Conservation (phyloP, 2,329 filamentous ascomycete species). For the Capronia epimyces region DNA sequence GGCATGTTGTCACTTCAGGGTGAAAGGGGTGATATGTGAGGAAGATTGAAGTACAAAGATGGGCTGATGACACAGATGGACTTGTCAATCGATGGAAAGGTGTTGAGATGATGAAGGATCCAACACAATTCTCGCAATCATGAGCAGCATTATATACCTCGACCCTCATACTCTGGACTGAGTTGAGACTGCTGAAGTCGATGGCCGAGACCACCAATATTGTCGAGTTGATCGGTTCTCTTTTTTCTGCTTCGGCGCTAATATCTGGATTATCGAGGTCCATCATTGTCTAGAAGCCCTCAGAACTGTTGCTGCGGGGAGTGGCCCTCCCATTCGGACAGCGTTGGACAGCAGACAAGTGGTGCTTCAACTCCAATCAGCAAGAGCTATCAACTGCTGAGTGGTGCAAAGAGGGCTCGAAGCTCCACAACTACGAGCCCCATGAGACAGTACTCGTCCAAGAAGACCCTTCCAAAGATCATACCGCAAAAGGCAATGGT, state of each 20-base stretch:
- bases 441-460: too few relatives aligned
- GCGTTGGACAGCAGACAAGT: too few relatives aligned
- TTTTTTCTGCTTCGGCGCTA: neutral
- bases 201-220: neutral
- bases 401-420: neutral
- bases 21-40: neutral
- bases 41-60: neutral
- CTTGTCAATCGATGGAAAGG: neutral
- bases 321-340: neutral
- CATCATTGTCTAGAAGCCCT: neutral
- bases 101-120: neutral
- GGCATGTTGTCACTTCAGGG: conserved; percentile 1
- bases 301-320: neutral
- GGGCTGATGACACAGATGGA: neutral
- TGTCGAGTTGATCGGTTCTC: neutral
- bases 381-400: neutral
- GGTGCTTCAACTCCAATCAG: neutral
- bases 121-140: neutral
- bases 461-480: neutral
- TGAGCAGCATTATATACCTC: neutral
- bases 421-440: neutral
- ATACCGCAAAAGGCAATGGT: neutral
- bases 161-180: neutral
- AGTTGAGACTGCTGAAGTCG: neutral
- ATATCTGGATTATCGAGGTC: neutral